These are phyloP conservation scores for Russula dissimulans DNA, from an alignment of 768 basidiomycete species.

Conservation along the genomic window DNA sequence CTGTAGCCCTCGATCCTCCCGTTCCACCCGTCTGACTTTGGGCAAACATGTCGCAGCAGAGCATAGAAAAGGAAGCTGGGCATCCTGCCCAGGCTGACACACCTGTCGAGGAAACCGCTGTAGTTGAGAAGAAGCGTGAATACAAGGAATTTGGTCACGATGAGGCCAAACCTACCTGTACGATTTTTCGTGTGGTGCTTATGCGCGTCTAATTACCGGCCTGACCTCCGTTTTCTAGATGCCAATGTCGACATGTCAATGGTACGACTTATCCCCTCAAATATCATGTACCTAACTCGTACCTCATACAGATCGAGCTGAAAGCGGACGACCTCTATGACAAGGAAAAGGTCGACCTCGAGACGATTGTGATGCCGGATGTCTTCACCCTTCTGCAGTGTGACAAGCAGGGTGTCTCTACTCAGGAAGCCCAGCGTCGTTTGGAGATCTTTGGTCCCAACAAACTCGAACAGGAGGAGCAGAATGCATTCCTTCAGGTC, in stretches of 20 bases:
- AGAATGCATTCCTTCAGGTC: constrained; percentile 57
- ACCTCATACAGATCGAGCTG: constrained; percentile 54
- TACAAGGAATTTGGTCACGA: constrained; percentile 84
- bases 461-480: constrained; percentile 85
- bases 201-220: constrained; percentile 13
- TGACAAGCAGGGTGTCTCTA: constrained; percentile 65
- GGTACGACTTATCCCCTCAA: constrained; percentile 28
- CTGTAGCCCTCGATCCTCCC: neutral
- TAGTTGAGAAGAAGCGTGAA: constrained; percentile 52
- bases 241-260: constrained; percentile 83
- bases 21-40: neutral
- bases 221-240: constrained; percentile 35
- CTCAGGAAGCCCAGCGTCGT: constrained; percentile 73
- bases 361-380: constrained; percentile 93
- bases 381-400: constrained; percentile 96
- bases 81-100: constrained; percentile 39
- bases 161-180: constrained; percentile 55
- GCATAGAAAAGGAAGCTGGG: constrained; percentile 59
- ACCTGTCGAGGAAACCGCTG: constrained; percentile 22
- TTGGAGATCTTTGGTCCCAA: constrained; percentile 93
- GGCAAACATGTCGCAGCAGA: constrained; percentile 31
- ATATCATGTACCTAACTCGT: neutral
- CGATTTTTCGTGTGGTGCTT: constrained; percentile 24
- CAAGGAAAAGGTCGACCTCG: constrained; percentile 98
- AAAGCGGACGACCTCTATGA: constrained; percentile 93